Evolutionary conservation across 768 basidiomycete genomes (phyloP).

Genomic region (Mycena latifolia): DNA sequence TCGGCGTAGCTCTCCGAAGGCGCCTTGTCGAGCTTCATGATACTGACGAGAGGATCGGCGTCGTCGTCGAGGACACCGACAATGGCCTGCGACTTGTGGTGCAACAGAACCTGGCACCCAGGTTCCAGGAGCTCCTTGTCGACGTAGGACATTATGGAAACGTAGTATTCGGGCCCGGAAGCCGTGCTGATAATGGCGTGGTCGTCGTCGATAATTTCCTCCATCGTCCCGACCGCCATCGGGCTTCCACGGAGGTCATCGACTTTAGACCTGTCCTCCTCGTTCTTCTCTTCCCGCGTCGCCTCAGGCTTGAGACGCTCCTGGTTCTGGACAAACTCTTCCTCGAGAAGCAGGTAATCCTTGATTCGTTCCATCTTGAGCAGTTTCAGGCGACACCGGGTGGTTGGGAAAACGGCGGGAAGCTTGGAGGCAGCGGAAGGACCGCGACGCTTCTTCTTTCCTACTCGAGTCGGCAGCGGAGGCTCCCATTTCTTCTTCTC

Average conservation of each 20-base stretch:
- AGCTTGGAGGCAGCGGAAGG: conserved; percentile 92
- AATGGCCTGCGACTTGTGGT: conserved; percentile 95
- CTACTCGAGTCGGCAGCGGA: conserved; percentile 95
- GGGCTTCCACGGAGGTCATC: conserved; percentile 96
- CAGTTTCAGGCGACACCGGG: conserved; percentile 93
- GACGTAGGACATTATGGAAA: conserved; percentile 97
- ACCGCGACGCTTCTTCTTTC: conserved; percentile 97
- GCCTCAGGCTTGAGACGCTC: conserved; percentile 90
- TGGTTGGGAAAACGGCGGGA: conserved; percentile 93
- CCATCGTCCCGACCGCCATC: conserved; percentile 98
- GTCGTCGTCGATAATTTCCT: conserved; percentile 98
- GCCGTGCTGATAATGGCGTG: conserved; percentile 98
- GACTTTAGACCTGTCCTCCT: conserved; percentile 93
- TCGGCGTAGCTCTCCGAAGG: conserved; percentile 99
- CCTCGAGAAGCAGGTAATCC: conserved; percentile 95
- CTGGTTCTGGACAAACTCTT: conserved; percentile 94
- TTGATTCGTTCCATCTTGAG: conserved; percentile 99
- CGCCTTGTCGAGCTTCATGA: conserved; percentile 99
- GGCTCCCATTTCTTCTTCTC: conserved; percentile 98
- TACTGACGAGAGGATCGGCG: conserved; percentile 94
- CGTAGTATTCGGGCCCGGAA: conserved; percentile 96
- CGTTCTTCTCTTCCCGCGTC: conserved; percentile 93
- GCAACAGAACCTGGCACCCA: conserved; percentile 92
- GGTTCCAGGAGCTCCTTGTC: conserved; percentile 99
- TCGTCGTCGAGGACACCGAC: conserved; percentile 98